A percentile compares a stretch with the other conserved stretches of the same genome.
phyloP scores from a whole-genome alignment of 768 basidiomycete genomes.

The Neoboletus subvelutipes region DNA sequence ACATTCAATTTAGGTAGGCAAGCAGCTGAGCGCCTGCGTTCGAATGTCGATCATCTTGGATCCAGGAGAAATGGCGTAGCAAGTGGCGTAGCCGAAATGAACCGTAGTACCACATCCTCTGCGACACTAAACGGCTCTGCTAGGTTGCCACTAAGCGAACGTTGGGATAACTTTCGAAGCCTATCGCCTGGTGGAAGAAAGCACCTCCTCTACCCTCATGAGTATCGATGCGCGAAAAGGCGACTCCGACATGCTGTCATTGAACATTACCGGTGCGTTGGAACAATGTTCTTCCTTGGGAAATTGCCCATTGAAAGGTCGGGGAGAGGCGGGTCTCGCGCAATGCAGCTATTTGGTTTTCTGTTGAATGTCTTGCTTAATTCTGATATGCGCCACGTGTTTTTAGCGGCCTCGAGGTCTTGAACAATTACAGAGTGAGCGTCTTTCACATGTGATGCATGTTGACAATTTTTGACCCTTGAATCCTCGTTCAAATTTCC shows the following conservation, averaged over 20 bases:
- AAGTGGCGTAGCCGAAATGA: neutral
- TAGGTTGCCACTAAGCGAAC: neutral
- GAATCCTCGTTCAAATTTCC: neutral
- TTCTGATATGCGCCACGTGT: slow-evolving; percentile 11
- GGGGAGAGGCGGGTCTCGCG: neutral
- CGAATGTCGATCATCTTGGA: neutral
- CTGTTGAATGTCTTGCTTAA: neutral
- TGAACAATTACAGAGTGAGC: slow-evolving; percentile 86
- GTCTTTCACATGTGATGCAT: neutral
- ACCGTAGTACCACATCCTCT: neutral
- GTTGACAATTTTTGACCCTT: slow-evolving; percentile 2
- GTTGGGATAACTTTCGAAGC: neutral
- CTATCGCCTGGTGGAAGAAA: neutral
- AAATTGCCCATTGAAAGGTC: neutral
- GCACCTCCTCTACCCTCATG: slow-evolving; percentile 57
- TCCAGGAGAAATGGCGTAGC: neutral
- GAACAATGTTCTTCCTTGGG: neutral
- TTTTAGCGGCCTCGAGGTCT: slow-evolving; percentile 68
- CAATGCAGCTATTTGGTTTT: neutral
- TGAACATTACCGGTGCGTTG: slow-evolving; percentile 74
- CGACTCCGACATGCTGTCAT: slow-evolving; percentile 79
- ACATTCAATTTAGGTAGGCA: neutral
- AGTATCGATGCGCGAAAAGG: slow-evolving; percentile 83
- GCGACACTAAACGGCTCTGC: neutral
- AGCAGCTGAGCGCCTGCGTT: neutral